A percentile compares a stretch with the other conserved stretches of the same genome.
phyloP scores from a whole-genome alignment of 495 filamentous ascomycete genomes.

The Tetracladium setigerum region DNA sequence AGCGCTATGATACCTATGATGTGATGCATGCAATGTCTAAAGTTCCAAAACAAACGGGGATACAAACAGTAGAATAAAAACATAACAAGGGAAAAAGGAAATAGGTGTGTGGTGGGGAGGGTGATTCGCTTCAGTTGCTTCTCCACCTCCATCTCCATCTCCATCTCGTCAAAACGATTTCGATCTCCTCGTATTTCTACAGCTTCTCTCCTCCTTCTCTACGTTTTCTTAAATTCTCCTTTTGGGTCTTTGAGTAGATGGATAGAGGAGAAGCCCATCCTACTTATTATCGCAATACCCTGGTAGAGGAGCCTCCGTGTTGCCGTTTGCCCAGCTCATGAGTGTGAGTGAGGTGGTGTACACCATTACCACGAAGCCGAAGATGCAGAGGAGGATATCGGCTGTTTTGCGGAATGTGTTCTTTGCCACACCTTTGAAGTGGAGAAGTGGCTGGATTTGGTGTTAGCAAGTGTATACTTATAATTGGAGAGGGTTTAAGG shows the following conservation, averaged over 20 bases:
- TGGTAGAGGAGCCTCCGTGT: slow-evolving; percentile 29
- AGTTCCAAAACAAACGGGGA: too few relatives aligned
- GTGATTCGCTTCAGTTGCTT: too few relatives aligned
- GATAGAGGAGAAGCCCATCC: background rate
- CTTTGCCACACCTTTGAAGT: slow-evolving; percentile 70
- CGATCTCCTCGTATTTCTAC: background rate
- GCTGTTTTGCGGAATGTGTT: slow-evolving; percentile 52
- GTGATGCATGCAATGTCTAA: too few relatives aligned
- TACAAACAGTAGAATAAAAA: too few relatives aligned
- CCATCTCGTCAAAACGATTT: too few relatives aligned
- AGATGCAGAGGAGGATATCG: slow-evolving; percentile 67
- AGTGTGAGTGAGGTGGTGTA: slow-evolving; percentile 86
- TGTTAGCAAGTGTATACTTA: background rate
- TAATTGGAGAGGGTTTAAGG: background rate
- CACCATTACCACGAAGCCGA: slow-evolving; percentile 77
- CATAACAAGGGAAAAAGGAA: too few relatives aligned
- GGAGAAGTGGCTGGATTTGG: slow-evolving; percentile 66
- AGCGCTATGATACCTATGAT: too few relatives aligned
- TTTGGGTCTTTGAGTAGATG: too few relatives aligned
- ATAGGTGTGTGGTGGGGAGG: too few relatives aligned
- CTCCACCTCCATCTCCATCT: too few relatives aligned
- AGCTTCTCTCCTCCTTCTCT: background rate
- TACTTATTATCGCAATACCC: slow-evolving; percentile 39
- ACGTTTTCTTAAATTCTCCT: background rate
- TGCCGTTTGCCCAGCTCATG: slow-evolving; percentile 61